Evolutionary conservation across 2,329 filamentous ascomycete species (phyloP), one percentile per base, ranked within the genome.

Genomic region (Microcyclospora tardicrescens): DNA sequence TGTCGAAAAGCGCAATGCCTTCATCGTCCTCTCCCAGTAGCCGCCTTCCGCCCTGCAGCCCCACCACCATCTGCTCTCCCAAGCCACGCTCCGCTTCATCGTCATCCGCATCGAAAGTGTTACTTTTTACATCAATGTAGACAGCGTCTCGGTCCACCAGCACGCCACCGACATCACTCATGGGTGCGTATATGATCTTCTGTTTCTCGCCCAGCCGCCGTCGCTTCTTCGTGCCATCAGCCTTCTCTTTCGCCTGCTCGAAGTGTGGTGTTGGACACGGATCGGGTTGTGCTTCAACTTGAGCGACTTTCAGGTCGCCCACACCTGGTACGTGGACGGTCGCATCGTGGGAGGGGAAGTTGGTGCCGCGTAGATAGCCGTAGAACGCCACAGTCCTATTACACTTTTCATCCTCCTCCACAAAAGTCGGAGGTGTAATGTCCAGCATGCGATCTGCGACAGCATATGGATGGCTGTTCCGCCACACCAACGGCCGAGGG

Each of bases 101-200:
- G 10, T 76, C 65, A 10, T 84, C 77, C 2, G 63, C 62, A 44
- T 77, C 67, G 48, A 98, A 95, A 3, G 75, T 93, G 19, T 71
- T 67, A 11, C 73, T 76, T 56, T 79, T 81, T 33, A 81, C 64
- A 53, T 81, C 75, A 45, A 81, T 95, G 66, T 93, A 98, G 29
- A 98, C 87, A 6, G 89, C 87, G 62, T 98, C 91, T 44, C 93
- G 93, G 50, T 98, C 91, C 37, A 98, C 89, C 57, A 96, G 79
- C 10, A 98, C 75, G 53, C 91, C 91, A 48, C 87, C 93, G 28
- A 94, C 86, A 62, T 98, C 91, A 16, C 87, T 94, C 89, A 98
- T 96, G 28, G 91, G 93, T 2, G 91, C 93, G 61, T 95, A 93
- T 5, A 98, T 67, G 51, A 93, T 77, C 65, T 95, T 95, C 57